phyloP scores from a whole-genome alignment of 768 basidiomycete genomes.

The Vararia minispora region DNA sequence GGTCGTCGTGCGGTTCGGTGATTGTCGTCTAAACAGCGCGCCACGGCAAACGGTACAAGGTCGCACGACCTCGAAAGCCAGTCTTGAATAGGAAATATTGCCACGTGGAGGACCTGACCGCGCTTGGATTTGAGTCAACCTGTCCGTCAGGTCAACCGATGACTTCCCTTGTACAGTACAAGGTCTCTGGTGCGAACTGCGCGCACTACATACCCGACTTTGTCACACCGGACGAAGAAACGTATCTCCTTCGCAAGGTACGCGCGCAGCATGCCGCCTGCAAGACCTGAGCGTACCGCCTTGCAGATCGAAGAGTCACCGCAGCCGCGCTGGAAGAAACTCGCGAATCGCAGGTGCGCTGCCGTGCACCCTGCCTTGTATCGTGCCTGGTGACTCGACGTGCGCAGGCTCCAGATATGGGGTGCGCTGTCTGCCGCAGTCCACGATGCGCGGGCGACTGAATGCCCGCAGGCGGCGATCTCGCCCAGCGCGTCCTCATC shows the following conservation, averaged over 20 bases:
- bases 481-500: slow-evolving; percentile 57
- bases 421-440: slow-evolving; percentile 28
- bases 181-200: slow-evolving; percentile 24
- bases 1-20: too few species aligned
- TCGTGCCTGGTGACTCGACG: neutral
- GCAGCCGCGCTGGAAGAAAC: slow-evolving; percentile 72
- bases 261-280: slow-evolving; percentile 2
- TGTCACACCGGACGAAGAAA: slow-evolving; percentile 62
- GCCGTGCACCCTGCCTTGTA: neutral
- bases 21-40: too few species aligned
- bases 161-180: too few species aligned
- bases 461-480: slow-evolving; percentile 50
- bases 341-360: slow-evolving; percentile 58
- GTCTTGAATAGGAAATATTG: too few species aligned
- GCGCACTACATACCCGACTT: slow-evolving; percentile 72
- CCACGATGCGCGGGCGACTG: neutral
- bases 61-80: too few species aligned
- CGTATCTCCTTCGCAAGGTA: slow-evolving; percentile 69
- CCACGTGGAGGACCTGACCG: too few species aligned
- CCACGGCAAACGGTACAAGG: too few species aligned
- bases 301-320: slow-evolving; percentile 66
- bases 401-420: slow-evolving; percentile 56
- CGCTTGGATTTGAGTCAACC: too few species aligned
- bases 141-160: too few species aligned
- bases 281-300: slow-evolving; percentile 6